Conservation (phyloP, 805 yeast genomes). For the Ogataea minuta region DNA sequence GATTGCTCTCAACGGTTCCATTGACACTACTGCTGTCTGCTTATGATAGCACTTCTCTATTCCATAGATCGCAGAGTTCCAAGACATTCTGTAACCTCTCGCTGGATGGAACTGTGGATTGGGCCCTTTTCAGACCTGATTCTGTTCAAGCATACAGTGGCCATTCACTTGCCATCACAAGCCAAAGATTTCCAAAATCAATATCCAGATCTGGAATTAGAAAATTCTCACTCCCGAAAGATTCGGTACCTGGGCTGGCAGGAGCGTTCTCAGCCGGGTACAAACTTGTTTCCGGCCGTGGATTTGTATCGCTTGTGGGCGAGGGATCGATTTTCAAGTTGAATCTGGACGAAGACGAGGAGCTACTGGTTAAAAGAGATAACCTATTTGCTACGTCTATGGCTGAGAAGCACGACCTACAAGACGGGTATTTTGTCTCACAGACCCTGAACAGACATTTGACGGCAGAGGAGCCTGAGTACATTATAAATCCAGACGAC, state of each 20-base stretch:
- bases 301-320: constrained; percentile 53
- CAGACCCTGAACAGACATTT: constrained; percentile 16
- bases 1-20: constrained; percentile 47
- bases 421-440: constrained; percentile 20
- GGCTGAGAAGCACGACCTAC: constrained; percentile 45
- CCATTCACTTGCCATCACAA: constrained; percentile 42
- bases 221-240: constrained; percentile 21
- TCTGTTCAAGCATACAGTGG: constrained; percentile 56
- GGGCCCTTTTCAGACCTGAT: constrained; percentile 53
- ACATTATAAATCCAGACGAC: constrained; percentile 16
- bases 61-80: constrained; percentile 16
- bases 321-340: constrained; percentile 52
- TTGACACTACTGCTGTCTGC: constrained; percentile 44
- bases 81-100: constrained; percentile 44
- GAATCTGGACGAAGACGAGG: constrained; percentile 44
- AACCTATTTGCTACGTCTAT: constrained; percentile 51
- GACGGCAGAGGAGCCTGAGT: constrained; percentile 11
- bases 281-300: constrained; percentile 54
- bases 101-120: constrained; percentile 60
- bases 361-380: constrained; percentile 43
- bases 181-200: constrained; percentile 38
- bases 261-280: constrained; percentile 41
- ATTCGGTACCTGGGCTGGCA: constrained; percentile 41
- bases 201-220: constrained; percentile 37
- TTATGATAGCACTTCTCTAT: constrained; percentile 17